A percentile compares a stretch with the other conserved stretches of the same genome.
These are phyloP conservation scores for Suhomyces anneliseae DNA, from an alignment of 1,139 yeast species.

Conservation along the genomic window DNA sequence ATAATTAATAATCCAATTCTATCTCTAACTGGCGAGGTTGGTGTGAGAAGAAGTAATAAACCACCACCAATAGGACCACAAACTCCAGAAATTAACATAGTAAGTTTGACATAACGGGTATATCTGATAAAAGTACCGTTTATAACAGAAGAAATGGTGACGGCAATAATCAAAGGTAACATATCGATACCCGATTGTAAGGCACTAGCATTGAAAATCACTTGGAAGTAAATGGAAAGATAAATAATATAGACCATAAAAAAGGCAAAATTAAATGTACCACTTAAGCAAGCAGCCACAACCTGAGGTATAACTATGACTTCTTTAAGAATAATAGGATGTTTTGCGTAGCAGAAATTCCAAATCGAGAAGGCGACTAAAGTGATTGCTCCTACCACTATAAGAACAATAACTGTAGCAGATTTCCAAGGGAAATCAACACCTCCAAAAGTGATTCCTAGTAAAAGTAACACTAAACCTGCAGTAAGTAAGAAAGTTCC, in stretches of 20 bases:
- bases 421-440: slow-evolving; percentile 51
- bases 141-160: slow-evolving; percentile 46
- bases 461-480: slow-evolving; percentile 44
- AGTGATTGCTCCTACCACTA: slow-evolving; percentile 54
- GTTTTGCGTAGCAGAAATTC: slow-evolving; percentile 46
- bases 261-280: slow-evolving; percentile 41
- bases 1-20: slow-evolving; percentile 56
- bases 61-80: slow-evolving; percentile 56
- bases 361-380: slow-evolving; percentile 43
- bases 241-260: slow-evolving; percentile 48
- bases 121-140: slow-evolving; percentile 49
- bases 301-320: slow-evolving; percentile 39
- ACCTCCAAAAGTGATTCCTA: slow-evolving; percentile 57
- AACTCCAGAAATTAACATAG: slow-evolving; percentile 44
- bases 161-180: slow-evolving; percentile 54
- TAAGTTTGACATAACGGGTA: slow-evolving; percentile 50
- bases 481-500: slow-evolving; percentile 45
- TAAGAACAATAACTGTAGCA: slow-evolving; percentile 53
- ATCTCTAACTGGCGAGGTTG: slow-evolving; percentile 32
- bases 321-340: slow-evolving; percentile 49
- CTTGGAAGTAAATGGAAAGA: slow-evolving; percentile 58
- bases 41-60: slow-evolving; percentile 40
- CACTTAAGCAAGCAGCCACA: slow-evolving; percentile 36
- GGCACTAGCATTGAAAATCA: slow-evolving; percentile 47
- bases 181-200: slow-evolving; percentile 60